These are phyloP conservation scores for Candida qinlingensis DNA, from an alignment of 805 yeast species.

Conservation along the genomic window DNA sequence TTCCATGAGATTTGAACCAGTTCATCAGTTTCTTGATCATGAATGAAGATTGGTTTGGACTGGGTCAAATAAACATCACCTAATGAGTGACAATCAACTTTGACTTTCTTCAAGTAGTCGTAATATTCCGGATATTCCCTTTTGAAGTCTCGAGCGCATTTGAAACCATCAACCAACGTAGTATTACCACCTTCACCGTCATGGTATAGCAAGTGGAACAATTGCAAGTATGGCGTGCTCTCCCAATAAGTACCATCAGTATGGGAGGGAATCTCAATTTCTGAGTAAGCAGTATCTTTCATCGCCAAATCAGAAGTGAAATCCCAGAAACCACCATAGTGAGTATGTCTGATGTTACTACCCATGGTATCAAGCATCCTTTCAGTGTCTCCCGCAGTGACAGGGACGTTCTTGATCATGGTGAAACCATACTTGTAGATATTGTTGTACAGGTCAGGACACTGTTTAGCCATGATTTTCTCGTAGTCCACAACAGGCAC, in stretches of 20 bases:
- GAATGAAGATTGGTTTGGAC: slow-evolving; percentile 57
- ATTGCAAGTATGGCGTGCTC: slow-evolving; percentile 66
- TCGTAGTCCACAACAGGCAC: slow-evolving; percentile 36
- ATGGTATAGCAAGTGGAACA: slow-evolving; percentile 59
- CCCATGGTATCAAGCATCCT: slow-evolving; percentile 50
- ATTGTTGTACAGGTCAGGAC: slow-evolving; percentile 16
- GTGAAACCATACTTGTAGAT: slow-evolving; percentile 47
- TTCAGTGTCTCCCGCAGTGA: slow-evolving; percentile 53
- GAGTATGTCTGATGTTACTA: slow-evolving; percentile 57
- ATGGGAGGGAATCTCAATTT: slow-evolving; percentile 56
- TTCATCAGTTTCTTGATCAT: slow-evolving; percentile 41
- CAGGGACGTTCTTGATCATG: slow-evolving; percentile 56
- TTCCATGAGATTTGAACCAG: slow-evolving; percentile 66
- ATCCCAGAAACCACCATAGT: slow-evolving; percentile 80
- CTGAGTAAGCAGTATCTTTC: slow-evolving; percentile 69
- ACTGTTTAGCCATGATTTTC: slow-evolving; percentile 36
- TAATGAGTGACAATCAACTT: slow-evolving; percentile 68
- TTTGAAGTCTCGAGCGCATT: slow-evolving; percentile 48
- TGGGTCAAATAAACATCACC: slow-evolving; percentile 66
- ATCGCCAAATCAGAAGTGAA: slow-evolving; percentile 64
- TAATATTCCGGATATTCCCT: slow-evolving; percentile 44
- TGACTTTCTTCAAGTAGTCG: slow-evolving; percentile 41
- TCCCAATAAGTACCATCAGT: slow-evolving; percentile 76
- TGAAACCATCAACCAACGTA: slow-evolving; percentile 61
- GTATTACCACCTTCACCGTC: slow-evolving; percentile 67